Percentiles rank a stretch among this genome's conserved stretches.
These are phyloP conservation scores for Russula compacta DNA, from an alignment of 768 basidiomycete genomes.

Conservation along the genomic window DNA sequence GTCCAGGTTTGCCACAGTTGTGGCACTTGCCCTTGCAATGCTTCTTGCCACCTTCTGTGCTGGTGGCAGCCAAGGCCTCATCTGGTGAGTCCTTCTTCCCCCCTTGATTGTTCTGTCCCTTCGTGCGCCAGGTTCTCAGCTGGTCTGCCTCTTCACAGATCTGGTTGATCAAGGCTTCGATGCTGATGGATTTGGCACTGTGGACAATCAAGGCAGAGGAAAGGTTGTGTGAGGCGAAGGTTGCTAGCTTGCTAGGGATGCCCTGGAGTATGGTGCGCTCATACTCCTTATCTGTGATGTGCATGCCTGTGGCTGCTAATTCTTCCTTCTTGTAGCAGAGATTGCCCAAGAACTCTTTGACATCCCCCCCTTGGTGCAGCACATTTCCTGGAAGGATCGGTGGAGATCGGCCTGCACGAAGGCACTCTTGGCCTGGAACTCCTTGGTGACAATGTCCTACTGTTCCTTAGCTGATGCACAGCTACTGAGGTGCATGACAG, in stretches of 20 bases:
- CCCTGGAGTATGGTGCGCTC: not conserved
- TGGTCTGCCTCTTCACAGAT: not conserved
- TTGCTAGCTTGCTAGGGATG: not conserved
- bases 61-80: not conserved
- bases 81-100: not conserved
- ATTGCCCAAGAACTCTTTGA: too few relatives aligned
- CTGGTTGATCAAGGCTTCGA: not conserved
- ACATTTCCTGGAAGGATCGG: too few relatives aligned
- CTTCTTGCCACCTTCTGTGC: slow-evolving; percentile 3
- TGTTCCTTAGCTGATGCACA: too few relatives aligned
- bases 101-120: not conserved
- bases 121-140: not conserved
- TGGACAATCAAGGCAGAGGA: not conserved
- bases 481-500: too few relatives aligned
- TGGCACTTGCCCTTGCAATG: not conserved
- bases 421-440: too few relatives aligned
- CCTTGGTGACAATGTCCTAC: too few relatives aligned
- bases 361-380: too few relatives aligned
- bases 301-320: too few relatives aligned
- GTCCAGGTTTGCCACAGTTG: not conserved
- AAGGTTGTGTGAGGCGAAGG: not conserved
- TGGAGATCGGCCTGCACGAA: too few relatives aligned
- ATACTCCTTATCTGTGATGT: not conserved
- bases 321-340: too few relatives aligned
- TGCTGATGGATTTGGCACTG: not conserved